Base-by-base conservation (phyloP, 306 rosid genomes). In the Rosa lucieae region DNA sequence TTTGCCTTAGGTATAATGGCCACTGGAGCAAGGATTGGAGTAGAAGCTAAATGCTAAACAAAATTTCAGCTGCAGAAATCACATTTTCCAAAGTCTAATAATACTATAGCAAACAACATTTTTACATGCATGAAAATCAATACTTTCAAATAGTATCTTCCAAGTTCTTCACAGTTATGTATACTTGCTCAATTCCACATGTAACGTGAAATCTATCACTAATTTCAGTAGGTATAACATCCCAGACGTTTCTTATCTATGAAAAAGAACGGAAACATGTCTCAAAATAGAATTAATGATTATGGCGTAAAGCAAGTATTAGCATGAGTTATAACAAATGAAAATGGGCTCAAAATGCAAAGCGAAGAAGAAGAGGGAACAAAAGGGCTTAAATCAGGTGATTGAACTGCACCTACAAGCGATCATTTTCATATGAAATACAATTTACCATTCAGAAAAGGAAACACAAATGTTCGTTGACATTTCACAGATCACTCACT, bases 121-220 rank as follows among this genome's bases (percentile, higher is more conserved):
- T 26, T 37, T 32, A 63, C 37, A 81, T 21, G 37, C 74, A 76
- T 52, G 63, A 65, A 80, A 63, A 62, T 67, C 73, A 78, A 23
- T 63, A 42, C 29, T 77, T 63, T 29, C 29, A 76, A 78, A 59
- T 39, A 84, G 39, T 87, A 95, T 98, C 98, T 95, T 95, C 32
- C 82, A 95, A 90, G 85, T 92, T 91, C 87, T 90, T 89, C 79
- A 91, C 89, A 8, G 86, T 89, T 47, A 96, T 87, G 87, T 95
- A 95, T 29, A 90, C 89, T 82, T 95, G 98, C 90, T 91, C 97
- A 70, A 66, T 63, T 78, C 99, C 99, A 15, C 32, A 15, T 4
- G 98, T 85, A 82, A 95, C 91, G 85, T 92, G 84, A 86, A 92
- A 89, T 88, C 90, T 91, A 87, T 95, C 97, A 77, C 97, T 97